Percentiles rank a stretch among this genome's conserved stretches.
Evolutionary conservation across 1,139 yeast species (phyloP).

Genomic region (Blastobotrys ciferrii): DNA sequence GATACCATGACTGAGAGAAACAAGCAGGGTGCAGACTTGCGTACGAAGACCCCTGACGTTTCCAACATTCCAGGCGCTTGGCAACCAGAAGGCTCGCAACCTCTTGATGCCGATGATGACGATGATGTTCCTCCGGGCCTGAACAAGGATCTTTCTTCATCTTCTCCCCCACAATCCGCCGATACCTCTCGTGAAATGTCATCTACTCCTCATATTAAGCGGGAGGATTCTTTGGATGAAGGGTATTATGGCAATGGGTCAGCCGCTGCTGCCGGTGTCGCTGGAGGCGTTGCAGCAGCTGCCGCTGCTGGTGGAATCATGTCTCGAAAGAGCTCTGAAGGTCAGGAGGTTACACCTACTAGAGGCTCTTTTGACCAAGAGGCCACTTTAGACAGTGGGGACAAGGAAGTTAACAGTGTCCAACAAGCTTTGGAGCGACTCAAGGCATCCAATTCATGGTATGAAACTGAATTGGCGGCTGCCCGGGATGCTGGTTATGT

Average conservation of each 20-base stretch:
- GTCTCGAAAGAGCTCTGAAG: not conserved
- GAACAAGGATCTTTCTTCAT: not conserved
- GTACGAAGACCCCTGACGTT: slow-evolving; percentile 12
- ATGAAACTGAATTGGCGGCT: slow-evolving; percentile 33
- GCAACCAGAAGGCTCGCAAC: slow-evolving; percentile 11
- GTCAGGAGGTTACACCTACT: not conserved
- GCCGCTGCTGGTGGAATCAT: slow-evolving; percentile 19
- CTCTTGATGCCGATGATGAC: not conserved
- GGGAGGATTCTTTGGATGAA: not conserved
- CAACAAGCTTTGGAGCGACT: slow-evolving; percentile 31
- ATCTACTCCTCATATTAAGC: not conserved
- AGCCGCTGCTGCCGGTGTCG: slow-evolving; percentile 17
- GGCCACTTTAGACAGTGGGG: slow-evolving; percentile 2
- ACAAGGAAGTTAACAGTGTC: slow-evolving; percentile 12
- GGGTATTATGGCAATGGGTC: slow-evolving; percentile 9
- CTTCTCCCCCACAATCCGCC: slow-evolving; percentile 6
- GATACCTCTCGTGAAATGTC: slow-evolving; percentile 4
- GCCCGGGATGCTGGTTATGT: slow-evolving; percentile 34
- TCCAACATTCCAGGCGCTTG: slow-evolving; percentile 27
- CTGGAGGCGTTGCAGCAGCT: slow-evolving; percentile 16
- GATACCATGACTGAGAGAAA: slow-evolving; percentile 7
- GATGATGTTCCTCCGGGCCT: not conserved
- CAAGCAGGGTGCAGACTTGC: not conserved
- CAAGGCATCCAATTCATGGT: slow-evolving; percentile 37
- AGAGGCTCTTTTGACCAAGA: not conserved